phyloP scores from a whole-genome alignment of 2,329 filamentous ascomycete genomes.

The Leptodontidium sp. region DNA sequence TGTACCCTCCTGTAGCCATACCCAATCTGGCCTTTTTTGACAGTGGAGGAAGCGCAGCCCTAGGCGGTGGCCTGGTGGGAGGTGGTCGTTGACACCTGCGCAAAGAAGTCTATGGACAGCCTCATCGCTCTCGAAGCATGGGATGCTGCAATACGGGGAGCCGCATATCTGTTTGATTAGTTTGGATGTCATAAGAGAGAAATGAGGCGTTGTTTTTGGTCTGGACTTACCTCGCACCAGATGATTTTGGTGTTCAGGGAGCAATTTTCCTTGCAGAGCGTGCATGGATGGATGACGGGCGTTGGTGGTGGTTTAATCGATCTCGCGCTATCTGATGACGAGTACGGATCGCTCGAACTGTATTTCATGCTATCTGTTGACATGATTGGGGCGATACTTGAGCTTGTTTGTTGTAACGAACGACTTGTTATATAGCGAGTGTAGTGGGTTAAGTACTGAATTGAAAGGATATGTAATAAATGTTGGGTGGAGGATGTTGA shows the following conservation, averaged over 20 bases:
- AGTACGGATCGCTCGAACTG: background rate
- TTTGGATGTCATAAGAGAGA: background rate
- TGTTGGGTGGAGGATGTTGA: background rate
- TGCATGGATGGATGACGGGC: background rate
- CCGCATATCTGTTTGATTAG: background rate
- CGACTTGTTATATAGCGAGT: background rate
- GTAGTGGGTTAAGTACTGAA: background rate
- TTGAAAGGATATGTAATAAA: background rate
- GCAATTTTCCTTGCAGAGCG: background rate
- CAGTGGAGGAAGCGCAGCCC: background rate
- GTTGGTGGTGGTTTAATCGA: too few species aligned
- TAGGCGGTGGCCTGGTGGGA: background rate
- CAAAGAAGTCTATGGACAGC: background rate
- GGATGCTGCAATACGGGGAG: background rate
- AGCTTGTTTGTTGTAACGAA: background rate
- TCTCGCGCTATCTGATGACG: background rate
- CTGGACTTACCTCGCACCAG: background rate
- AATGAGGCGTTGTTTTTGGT: background rate
- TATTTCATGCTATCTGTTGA: background rate
- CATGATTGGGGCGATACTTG: background rate
- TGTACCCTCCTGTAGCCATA: background rate
- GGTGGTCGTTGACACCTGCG: background rate
- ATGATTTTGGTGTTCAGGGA: too few species aligned
- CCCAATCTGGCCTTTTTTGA: background rate
- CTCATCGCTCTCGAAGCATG: background rate